Base-by-base conservation (phyloP, 1,284 basidiomycete species). In the Marasmius oreades region DNA sequence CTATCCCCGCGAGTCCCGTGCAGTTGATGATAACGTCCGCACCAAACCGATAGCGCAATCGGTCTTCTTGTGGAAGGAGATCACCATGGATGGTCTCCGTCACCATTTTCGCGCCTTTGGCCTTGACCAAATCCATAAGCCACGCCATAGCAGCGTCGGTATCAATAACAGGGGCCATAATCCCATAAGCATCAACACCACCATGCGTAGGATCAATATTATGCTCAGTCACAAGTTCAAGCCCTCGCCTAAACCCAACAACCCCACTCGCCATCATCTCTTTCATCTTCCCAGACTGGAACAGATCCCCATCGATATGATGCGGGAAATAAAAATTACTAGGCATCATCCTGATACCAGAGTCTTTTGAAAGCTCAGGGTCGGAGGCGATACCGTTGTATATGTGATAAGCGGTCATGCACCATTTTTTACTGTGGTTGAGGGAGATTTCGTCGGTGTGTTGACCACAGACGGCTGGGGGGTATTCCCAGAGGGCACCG, bases 71-170 rank as follows among this genome's bases (percentile, higher is more conserved):
- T 1, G 46, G 53, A 7, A 67, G 51, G 20, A 68, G 51, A 45
- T 67, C 66, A 31, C 64, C 66, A 1, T 56, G 50, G 55, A 74
- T 64, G 23, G 62, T 66, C n/a, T 63, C 64, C 1, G 70, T 70
- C 36, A 69, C 61, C 44, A 71, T 60, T 34, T 62, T 60, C 1
- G 65, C 70, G 18, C 70, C 71, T 56, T 73, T 73, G 51, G 59
- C 58, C 24, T 60, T 61, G 28, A 73, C 66, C 12, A 69, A 59
- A 34, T 60, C 52, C 20, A 60, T 63, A 36, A 73, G 58, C 68
- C 69, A 71, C 33, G 57, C 59, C 69, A 73, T 71, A 57, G 68
- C 69, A 20, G 60, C 62, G 61, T 74, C 73, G 12, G 71, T 73
- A 59, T 73, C 73, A 53, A 74, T 67, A 54, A 70, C 66, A 12